Evolutionary conservation across 495 filamentous ascomycete genomes (phyloP), one percentile per base, ranked within the genome.

Genomic region (Chaetomium tenue): DNA sequence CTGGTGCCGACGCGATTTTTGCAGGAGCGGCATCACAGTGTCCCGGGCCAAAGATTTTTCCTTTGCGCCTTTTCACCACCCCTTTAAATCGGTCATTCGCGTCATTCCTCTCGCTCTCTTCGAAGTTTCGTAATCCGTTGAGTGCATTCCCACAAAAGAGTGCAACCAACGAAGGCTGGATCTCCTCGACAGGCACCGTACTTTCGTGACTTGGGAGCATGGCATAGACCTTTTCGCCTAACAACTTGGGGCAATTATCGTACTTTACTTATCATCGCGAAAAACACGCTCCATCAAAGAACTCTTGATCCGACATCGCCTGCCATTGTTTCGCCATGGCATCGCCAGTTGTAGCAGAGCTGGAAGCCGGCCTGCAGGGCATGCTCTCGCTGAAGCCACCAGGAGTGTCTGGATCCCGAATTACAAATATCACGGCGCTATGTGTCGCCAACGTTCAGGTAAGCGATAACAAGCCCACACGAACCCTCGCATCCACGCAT

Each of bases 371-470:
- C 78, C 84, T 98, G 72, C 91, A 95, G 79, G 92, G 89, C 64
- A 92, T 98, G 91, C 88, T 91, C 71, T 81, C 82, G 59, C 82
- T 97, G 71, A 98, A 96, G 77, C 86, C 95, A 20, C 95, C 95
- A 33, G 94, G 94, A 69, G 92, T 97, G 60, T 93, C 92, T 26
- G 92, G 91, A 61, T 88, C 90, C 48, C 93, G 93, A 78, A 96
- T 98, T 76, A 81, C 80, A 51, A 84, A 87, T 74, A 89, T 98
- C 77, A 97, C 92, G 9, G 76, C 84, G 22, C 84, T 96, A 26
- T 97, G 93, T 78, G 88, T 89, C 61, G 84, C 87, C 65, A 96
- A 97, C 74, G 88, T 98, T 69, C 89, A 97, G 90, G 94, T 98
- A 89, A 83, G 88, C 73, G 63, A 23, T 30, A 51, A 13, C 30